A percentile compares a stretch with the other conserved stretches of the same genome.
Evolutionary conservation across 2,329 filamentous ascomycete species (phyloP).

Genomic region (Cercospora sp.): DNA sequence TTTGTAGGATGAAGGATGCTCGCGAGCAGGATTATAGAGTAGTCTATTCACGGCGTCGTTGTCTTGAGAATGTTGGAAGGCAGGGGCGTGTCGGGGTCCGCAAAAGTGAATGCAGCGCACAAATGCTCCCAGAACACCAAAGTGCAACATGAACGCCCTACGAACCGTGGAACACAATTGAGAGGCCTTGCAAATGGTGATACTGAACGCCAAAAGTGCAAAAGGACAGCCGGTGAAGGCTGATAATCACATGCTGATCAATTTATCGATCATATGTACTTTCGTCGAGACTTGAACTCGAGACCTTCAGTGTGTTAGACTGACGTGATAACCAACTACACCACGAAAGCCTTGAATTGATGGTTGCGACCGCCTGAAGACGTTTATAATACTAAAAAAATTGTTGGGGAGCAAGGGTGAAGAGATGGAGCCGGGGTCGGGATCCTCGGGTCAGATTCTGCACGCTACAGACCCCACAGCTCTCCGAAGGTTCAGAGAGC

Average conservation of each 20-base stretch:
- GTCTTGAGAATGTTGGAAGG: neutral
- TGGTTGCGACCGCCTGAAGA: rapidly evolving
- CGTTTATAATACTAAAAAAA: too few species aligned
- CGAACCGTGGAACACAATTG: conserved; percentile 38
- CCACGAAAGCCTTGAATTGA: conserved; percentile 29
- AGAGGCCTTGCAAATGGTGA: conserved; percentile 20
- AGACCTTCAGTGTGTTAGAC: conserved; percentile 42
- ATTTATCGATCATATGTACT: neutral
- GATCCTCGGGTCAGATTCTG: too few species aligned
- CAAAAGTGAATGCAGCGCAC: neutral
- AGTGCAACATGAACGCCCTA: conserved; percentile 34
- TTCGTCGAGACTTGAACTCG: conserved; percentile 7
- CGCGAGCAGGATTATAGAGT: neutral
- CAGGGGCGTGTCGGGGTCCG: neutral
- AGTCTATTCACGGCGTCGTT: neutral
- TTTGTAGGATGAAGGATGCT: neutral
- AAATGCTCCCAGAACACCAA: conserved; percentile 41
- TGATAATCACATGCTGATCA: neutral
- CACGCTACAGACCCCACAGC: too few species aligned
- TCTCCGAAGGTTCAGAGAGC: too few species aligned
- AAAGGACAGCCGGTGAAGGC: neutral
- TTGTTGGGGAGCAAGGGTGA: too few species aligned
- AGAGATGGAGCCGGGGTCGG: too few species aligned
- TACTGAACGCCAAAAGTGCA: conserved; percentile 24
- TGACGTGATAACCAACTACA: conserved; percentile 50